Evolutionary conservation across 106 monocot species (phyloP), one percentile per base, ranked within the genome.

Genomic region (Dendrobium huoshanense): DNA sequence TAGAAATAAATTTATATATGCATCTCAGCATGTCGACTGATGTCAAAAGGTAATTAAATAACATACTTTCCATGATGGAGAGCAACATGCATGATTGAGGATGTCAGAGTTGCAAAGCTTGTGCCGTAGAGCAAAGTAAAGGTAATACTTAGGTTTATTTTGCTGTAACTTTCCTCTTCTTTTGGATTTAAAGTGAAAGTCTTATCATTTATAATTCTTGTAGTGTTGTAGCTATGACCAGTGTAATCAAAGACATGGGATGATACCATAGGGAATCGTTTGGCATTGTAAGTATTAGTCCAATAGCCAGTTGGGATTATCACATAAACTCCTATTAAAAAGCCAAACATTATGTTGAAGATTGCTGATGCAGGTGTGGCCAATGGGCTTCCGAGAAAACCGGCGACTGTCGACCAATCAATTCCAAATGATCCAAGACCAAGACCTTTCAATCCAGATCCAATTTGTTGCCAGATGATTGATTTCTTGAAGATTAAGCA

Each of bases 1-100:
- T 51, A 13, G 33, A 4, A 0, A 4, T 5, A 5, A 9, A 2
- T 8, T 20, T 29, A 51, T 13, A 51, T 16, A 51, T 51, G 51
- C 13, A 13, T 51, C 2, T 51, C 16, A 51, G 16, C 51, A 51
- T 51, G 16, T 51, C 8, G 27, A 27, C 27, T 27, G 0, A 27
- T 0, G 27, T 0, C 27, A 27, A 27, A 27, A 27, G 27, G 0
- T 0, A 0, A 0, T 0, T 45, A 37, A 45, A 45, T 45, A 10
- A 67, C 77, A 42, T 81, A 90, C 94, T 85, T 89, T 29, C 97
- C 97, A 51, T 98, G 79, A 84, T 88, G 91, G 40, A 99, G 86
- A 41, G 82, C 47, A 41, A 99, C 95, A 68, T 95, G 93, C 9
- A 91, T 81, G 16, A 99, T 20, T 3, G 93, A 89, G 37, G 93